Evolutionary conservation across 345 rosid species (phyloP), one percentile per base, ranked within the genome.

Genomic region (Physaria fendleri): DNA sequence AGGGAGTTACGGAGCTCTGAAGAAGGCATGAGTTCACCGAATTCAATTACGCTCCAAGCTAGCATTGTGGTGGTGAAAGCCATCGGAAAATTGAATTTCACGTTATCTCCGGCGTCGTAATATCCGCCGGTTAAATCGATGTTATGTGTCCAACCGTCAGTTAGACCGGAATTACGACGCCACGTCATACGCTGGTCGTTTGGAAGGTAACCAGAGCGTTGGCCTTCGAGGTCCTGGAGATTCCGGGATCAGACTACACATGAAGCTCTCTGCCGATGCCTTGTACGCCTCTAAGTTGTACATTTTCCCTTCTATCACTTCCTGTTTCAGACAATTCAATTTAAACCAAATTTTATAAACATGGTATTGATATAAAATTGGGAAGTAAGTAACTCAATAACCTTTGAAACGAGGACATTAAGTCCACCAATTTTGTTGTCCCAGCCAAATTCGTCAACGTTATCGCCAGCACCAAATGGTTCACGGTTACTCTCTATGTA

Each of bases 71-170:
- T 71, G 0, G 94, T 89, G 65, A 93, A 93, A 5, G 97, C 95
- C 99, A 93, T 87, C 4, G 99, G 99, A 25, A 93, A 89, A 22
- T 78, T 79, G 64, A 85, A 93, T 75, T 93, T 89, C 25, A 93
- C 84, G 68, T 93, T 93, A 28, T 93, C 99, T 1, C 97, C 99
- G 12, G 99, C 99, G 50, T 93, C 97, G 64, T 89, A 87, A 66
- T 89, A 93, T 4, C 99, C 97, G 9, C 99, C 97, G 20, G 84
- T 77, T 40, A 93, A 65, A 76, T 89, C 95, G 5, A 76, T 60
- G 62, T 75, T 71, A 54, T 86, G 79, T 4, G 71, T 68, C 84
- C 81, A 82, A 0, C 99, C 99, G 47, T 93, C 99, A 42, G 78
- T 66, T 8, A 93, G 72, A 23, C 88, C 97, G 1, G 95, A 93